Conservation (phyloP, 768 basidiomycete genomes). For the Boletus subcaerulescens region DNA sequence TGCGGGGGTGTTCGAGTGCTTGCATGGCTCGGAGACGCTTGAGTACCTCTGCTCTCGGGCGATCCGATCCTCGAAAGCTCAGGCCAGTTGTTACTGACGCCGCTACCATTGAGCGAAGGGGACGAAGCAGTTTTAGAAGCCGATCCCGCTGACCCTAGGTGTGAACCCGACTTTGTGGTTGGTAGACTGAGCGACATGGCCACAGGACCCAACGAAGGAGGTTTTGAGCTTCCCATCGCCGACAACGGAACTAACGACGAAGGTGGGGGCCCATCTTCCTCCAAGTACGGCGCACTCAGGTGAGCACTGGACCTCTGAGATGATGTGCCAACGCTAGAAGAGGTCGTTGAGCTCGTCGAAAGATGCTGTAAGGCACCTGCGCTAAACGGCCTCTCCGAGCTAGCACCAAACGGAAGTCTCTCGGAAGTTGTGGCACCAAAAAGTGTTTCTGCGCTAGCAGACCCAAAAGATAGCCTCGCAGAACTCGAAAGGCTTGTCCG, state of each 20-base stretch:
- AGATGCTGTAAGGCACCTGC: conserved; percentile 11
- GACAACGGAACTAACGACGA: conserved; percentile 6
- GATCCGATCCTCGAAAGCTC: conserved; percentile 18
- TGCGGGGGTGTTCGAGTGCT: conserved; percentile 3
- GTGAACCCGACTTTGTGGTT: conserved; percentile 9
- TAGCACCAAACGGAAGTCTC: conserved; percentile 13
- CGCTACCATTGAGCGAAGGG: conserved; percentile 3
- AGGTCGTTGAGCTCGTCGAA: not conserved
- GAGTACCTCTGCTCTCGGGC: conserved; percentile 10
- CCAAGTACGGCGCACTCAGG: conserved; percentile 8
- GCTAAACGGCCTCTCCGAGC: conserved; percentile 16
- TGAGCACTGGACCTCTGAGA: conserved; percentile 10
- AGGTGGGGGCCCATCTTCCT: conserved; percentile 15
- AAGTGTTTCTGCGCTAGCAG: conserved; percentile 14
- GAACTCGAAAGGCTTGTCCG: conserved; percentile 21
- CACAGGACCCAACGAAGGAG: conserved; percentile 11
- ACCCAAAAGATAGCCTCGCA: conserved; percentile 17
- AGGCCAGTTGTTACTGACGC: conserved; percentile 2
- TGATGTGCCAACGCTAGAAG: conserved; percentile 4
- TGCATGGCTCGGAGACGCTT: conserved; percentile 6
- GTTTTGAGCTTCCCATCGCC: conserved; percentile 1
- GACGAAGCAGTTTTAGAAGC: conserved; percentile 10
- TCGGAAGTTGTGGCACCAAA: conserved; percentile 17
- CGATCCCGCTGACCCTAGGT: conserved; percentile 1
- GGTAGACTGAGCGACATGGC: conserved; percentile 17